Base-by-base conservation (phyloP, 805 yeast genomes). In the Spathaspora passalidarum region DNA sequence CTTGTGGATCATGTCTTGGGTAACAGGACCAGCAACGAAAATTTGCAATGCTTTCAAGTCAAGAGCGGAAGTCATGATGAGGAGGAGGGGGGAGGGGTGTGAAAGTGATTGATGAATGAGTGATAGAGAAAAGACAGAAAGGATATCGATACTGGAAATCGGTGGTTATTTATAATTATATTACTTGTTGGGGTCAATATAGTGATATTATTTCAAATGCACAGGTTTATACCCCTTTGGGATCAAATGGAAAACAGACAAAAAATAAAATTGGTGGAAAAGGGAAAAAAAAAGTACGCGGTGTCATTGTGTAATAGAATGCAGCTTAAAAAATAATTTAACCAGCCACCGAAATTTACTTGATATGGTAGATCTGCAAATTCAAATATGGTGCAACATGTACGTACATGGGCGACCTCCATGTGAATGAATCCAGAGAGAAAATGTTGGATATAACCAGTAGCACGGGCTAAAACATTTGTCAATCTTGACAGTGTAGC, bases 1-100 rank as follows among this genome's bases (percentile, higher is more conserved):
- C 59, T 78, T 83, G 60, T 81, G 84, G 54, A 85, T 76, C 86
- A 85, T 84, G 53, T 84, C 88, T 56, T 82, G 86, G 10, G 87
- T 77, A 47, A 84, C 85, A 22, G 90, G 89, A 2, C 85, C 73
- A 53, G 75, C 75, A 66, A 82, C 69, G 52, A 84, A 75, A 43
- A 81, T 64, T 47, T 73, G 69, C 51, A 84, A 74, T 40, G 88
- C 88, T 68, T 84, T 38, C 60, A 59, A 18, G 49, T 56, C 63
- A 52, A 56, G 26, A 32, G 47, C 38, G 6, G 49, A 40, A 29
- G 44, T 43, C 53, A 52, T 48, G 29, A 5, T 40, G 32, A 41
- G 18, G 22, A 16, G 8, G 20, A 19, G 20, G 18, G 20, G 25
- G 9, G 5, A 16, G 10, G 16, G 9, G n/a, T 23, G 22, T 39